Conservation (phyloP, 2,329 filamentous ascomycete species). For the Plenodomus lindquistii region DNA sequence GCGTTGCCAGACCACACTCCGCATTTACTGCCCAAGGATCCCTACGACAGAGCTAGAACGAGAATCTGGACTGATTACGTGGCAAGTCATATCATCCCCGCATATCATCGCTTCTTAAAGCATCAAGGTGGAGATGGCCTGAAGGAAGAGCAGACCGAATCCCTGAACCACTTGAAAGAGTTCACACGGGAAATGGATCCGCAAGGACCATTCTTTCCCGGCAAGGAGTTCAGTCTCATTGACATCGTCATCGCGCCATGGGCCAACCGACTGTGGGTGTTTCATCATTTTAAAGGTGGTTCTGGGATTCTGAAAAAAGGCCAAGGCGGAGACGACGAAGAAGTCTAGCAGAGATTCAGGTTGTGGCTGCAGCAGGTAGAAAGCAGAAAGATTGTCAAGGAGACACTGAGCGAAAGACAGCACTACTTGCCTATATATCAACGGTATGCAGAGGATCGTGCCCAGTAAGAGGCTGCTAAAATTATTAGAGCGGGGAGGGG, state of each 20-base stretch:
- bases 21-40: constrained; percentile 61
- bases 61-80: constrained; percentile 77
- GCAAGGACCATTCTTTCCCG: constrained; percentile 69
- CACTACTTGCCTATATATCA: constrained; percentile 70
- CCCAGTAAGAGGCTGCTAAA: constrained; percentile 54
- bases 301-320: constrained; percentile 55
- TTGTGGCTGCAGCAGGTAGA: constrained; percentile 65
- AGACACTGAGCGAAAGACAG: constrained; percentile 70
- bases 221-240: constrained; percentile 65
- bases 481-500: constrained; percentile 61
- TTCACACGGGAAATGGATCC: constrained; percentile 66
- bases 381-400: constrained; percentile 63
- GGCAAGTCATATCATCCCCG: constrained; percentile 67
- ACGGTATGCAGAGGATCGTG: constrained; percentile 52
- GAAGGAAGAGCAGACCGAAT: constrained; percentile 60
- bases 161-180: constrained; percentile 62
- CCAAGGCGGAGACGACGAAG: constrained; percentile 57
- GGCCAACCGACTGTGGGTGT: constrained; percentile 71
- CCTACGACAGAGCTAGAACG: constrained; percentile 67
- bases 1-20: constrained; percentile 59
- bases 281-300: constrained; percentile 73
- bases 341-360: constrained; percentile 67
- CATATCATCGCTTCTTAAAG: constrained; percentile 65
- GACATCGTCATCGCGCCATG: constrained; percentile 75
- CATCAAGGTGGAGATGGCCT: constrained; percentile 44